Percentiles rank a stretch among this genome's conserved stretches.
These are phyloP conservation scores for Citrus inodora DNA, from an alignment of 345 rosid genomes.

Conservation along the genomic window DNA sequence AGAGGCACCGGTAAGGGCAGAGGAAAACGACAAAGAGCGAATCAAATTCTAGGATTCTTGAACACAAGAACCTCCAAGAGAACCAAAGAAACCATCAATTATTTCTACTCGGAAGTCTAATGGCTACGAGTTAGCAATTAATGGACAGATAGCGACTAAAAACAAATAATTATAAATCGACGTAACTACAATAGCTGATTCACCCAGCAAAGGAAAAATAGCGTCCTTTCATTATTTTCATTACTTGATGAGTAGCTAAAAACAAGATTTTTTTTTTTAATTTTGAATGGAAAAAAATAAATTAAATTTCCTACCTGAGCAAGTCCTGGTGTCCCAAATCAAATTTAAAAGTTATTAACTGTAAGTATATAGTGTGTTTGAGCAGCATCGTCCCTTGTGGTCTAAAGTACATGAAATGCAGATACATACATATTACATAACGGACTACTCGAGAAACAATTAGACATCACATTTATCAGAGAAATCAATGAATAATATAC, in stretches of 20 bases:
- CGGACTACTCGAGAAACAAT: conserved; percentile 6
- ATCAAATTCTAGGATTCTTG: background rate
- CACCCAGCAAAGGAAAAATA: background rate
- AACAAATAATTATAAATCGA: background rate
- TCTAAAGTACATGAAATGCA: background rate
- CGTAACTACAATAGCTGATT: too few species aligned
- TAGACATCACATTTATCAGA: conserved; percentile 14
- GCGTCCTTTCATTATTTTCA: background rate
- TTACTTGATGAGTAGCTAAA: background rate
- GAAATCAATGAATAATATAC: conserved; percentile 14
- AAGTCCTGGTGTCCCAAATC: background rate
- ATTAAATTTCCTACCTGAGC: background rate
- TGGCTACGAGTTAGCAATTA: background rate
- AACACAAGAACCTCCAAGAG: background rate
- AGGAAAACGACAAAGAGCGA: too few species aligned
- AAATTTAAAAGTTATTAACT: background rate
- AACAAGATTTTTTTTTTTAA: too few species aligned
- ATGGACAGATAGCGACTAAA: background rate
- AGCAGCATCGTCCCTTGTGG: background rate
- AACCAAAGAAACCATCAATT: background rate
- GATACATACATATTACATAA: background rate
- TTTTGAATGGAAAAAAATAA: background rate
- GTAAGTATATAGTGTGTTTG: too few species aligned
- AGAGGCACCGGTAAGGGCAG: background rate
- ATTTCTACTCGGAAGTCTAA: too few species aligned